phyloP scores from a whole-genome alignment of 169 alveolate species.

The Eimeria sp. region DNA sequence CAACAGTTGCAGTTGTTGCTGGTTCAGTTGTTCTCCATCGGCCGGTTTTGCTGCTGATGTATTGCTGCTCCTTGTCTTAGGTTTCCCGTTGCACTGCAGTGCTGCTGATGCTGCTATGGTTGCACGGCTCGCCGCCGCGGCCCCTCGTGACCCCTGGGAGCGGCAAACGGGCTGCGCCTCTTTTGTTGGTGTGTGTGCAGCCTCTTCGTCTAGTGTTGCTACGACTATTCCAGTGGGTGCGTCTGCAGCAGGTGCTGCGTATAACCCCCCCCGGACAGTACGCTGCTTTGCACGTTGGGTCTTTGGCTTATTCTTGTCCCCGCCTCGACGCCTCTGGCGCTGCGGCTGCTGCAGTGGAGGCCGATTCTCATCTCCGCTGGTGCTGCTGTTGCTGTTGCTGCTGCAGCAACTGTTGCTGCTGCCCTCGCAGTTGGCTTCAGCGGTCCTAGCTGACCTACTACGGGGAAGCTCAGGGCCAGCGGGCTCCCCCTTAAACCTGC shows the following conservation, averaged over 20 bases:
- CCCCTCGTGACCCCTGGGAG: constrained; percentile 39
- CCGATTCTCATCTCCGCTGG: constrained; percentile 20
- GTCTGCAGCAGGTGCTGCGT: constrained; percentile 15
- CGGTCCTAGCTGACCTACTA: constrained; percentile 10
- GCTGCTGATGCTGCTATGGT: constrained; percentile 54
- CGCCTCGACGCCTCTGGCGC: constrained; percentile 2
- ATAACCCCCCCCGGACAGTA: neutral
- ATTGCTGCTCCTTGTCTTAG: constrained; percentile 3
- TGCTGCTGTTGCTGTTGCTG: constrained; percentile 51
- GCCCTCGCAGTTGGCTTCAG: neutral
- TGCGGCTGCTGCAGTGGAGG: constrained; percentile 24
- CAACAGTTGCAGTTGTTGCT: constrained; percentile 70
- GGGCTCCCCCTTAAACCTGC: constrained; percentile 18
- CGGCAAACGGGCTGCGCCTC: neutral
- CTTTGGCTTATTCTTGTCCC: neutral
- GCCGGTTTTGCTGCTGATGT: neutral
- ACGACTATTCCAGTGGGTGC: neutral
- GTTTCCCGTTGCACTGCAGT: neutral
- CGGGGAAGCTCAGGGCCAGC: constrained; percentile 2
- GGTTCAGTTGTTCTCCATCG: constrained; percentile 11
- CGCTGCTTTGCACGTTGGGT: constrained; percentile 5
- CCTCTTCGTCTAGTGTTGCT: constrained; percentile 18
- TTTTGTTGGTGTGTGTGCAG: constrained; percentile 8
- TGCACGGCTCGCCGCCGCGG: constrained; percentile 70
- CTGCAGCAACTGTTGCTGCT: constrained; percentile 33